phyloP scores from a whole-genome alignment of 768 basidiomycete genomes.

The Sporobolomyces phaffii region DNA sequence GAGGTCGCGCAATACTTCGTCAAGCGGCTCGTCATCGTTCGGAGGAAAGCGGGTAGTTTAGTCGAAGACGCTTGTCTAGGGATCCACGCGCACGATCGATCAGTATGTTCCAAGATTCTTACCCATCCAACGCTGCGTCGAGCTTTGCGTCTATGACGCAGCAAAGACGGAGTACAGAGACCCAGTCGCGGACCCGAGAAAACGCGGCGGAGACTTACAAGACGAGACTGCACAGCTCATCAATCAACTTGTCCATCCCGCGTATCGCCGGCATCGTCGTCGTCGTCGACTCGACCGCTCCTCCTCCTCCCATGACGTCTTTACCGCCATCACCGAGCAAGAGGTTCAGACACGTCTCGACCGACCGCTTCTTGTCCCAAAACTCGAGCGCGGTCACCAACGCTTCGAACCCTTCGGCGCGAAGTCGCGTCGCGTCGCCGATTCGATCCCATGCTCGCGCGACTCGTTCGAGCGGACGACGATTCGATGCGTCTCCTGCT shows the following conservation, averaged over 20 bases:
- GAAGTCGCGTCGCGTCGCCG: background rate
- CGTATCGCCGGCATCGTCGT: background rate
- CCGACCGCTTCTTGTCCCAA: constrained; percentile 29
- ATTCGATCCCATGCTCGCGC: background rate
- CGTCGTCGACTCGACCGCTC: background rate
- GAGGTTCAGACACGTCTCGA: background rate
- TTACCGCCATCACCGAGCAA: no score
- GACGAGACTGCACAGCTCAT: constrained; percentile 19
- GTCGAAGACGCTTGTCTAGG: constrained; percentile 31
- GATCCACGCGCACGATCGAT: background rate
- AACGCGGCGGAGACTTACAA: background rate
- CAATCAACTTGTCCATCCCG: background rate
- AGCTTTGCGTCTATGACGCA: background rate
- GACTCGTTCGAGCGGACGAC: background rate
- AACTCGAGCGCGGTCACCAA: constrained; percentile 7
- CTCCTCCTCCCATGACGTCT: background rate
- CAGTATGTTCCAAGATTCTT: no score
- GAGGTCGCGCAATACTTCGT: background rate
- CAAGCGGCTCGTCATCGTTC: background rate
- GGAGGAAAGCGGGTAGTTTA: constrained; percentile 22
- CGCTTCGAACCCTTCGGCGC: constrained; percentile 15
- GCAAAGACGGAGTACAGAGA: background rate
- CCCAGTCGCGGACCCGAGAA: no score
- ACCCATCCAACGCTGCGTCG: no score
- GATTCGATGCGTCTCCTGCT: no score